A percentile compares a stretch with the other conserved stretches of the same genome.
phyloP scores from a whole-genome alignment of 345 rosid species.

The Noccaea caerulescens region DNA sequence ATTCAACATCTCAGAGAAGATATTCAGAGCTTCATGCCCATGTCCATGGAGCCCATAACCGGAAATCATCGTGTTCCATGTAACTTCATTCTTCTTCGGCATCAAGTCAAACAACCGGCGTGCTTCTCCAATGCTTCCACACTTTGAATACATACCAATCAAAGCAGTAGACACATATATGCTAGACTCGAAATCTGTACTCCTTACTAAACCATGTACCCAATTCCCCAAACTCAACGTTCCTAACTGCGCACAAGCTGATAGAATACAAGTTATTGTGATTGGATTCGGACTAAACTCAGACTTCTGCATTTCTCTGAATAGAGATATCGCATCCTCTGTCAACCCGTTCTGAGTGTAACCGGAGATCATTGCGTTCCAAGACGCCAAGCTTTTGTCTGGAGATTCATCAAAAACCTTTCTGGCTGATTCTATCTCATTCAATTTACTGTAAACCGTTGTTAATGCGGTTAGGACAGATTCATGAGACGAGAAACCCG shows the following conservation, averaged over 20 bases:
- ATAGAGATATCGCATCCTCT: slow-evolving; percentile 67
- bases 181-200: slow-evolving; percentile 58
- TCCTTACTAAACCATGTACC: slow-evolving; percentile 61
- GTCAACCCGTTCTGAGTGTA: slow-evolving; percentile 78
- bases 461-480: slow-evolving; percentile 67
- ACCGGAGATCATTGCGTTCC: slow-evolving; percentile 91
- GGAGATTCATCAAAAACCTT: slow-evolving; percentile 58
- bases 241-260: slow-evolving; percentile 85
- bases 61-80: slow-evolving; percentile 87
- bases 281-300: slow-evolving; percentile 62
- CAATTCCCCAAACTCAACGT: slow-evolving; percentile 71
- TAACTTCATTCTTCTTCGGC: slow-evolving; percentile 69
- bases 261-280: slow-evolving; percentile 70
- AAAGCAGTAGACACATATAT: slow-evolving; percentile 73
- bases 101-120: slow-evolving; percentile 59
- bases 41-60: slow-evolving; percentile 86
- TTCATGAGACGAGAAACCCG: slow-evolving; percentile 51
- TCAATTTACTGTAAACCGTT: slow-evolving; percentile 64
- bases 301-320: slow-evolving; percentile 63
- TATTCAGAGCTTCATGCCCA: slow-evolving; percentile 65
- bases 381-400: slow-evolving; percentile 69
- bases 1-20: slow-evolving; percentile 59
- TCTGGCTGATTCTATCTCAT: slow-evolving; percentile 63
- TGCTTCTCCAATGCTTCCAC: slow-evolving; percentile 75
- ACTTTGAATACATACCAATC: slow-evolving; percentile 84